Evolutionary conservation across 345 rosid species (phyloP).

Genomic region (Populus davidiana): DNA sequence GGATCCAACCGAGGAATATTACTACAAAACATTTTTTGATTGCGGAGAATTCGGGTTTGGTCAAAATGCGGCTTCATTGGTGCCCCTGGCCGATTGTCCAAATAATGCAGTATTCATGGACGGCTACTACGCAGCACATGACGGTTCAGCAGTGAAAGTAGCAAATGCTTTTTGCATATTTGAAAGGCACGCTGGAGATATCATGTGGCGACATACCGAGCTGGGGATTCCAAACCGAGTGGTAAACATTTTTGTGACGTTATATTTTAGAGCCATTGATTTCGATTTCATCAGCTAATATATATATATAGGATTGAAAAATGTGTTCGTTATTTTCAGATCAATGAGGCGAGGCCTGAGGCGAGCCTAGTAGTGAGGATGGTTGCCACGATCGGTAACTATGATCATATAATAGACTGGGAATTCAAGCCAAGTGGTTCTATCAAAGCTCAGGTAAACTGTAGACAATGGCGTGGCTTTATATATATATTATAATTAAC

Average conservation of each 20-base stretch:
- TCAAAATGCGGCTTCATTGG: conserved; percentile 35
- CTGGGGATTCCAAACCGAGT: conserved; percentile 14
- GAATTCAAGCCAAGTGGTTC: conserved; percentile 44
- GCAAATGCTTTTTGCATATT: conserved; percentile 46
- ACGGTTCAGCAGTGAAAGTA: conserved; percentile 36
- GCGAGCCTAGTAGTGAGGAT: conserved; percentile 53
- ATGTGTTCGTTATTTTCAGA: conserved; percentile 15
- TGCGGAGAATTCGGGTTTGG: conserved; percentile 54
- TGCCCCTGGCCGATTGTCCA: conserved; percentile 50
- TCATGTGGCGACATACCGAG: conserved; percentile 49
- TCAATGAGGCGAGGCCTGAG: conserved; percentile 50
- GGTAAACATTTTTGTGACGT: background rate
- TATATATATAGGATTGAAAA: background rate
- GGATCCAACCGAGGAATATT: conserved; percentile 49
- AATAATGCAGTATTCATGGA: conserved; percentile 46
- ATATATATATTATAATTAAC: no score
- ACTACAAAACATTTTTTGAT: conserved; percentile 37
- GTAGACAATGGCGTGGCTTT: no score
- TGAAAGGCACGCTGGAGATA: conserved; percentile 51
- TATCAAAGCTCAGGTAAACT: conserved; percentile 29
- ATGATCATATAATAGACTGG: conserved; percentile 26
- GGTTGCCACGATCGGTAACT: conserved; percentile 37
- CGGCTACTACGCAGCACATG: conserved; percentile 36
- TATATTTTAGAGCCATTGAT: no score
- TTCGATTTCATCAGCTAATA: background rate